Evolutionary conservation across 2,329 filamentous ascomycete species (phyloP).

Genomic region (Diplodia seriata): DNA sequence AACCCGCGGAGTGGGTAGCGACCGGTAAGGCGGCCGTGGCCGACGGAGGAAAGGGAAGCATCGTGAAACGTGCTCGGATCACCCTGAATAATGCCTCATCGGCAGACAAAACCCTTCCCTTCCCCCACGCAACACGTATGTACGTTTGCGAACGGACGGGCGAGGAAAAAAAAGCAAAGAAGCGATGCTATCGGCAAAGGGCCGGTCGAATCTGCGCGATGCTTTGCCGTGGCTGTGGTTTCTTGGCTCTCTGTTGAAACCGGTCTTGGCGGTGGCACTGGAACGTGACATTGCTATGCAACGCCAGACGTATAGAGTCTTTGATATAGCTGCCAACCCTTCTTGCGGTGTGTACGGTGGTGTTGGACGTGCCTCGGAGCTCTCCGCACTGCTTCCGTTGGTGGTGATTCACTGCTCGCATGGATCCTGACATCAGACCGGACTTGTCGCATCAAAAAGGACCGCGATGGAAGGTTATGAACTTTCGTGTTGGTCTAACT

Average conservation of each 20-base stretch:
- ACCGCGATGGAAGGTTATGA: not conserved
- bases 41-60: not conserved
- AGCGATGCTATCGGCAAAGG: not conserved
- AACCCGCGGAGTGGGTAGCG: not conserved
- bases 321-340: not conserved
- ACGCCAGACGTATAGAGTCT: not conserved
- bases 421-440: not conserved
- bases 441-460: not conserved
- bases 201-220: no score
- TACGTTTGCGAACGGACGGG: not conserved
- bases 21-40: not conserved
- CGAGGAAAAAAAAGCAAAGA: not conserved
- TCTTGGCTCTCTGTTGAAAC: no score
- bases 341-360: not conserved
- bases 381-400: not conserved
- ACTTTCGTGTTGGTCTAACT: not conserved
- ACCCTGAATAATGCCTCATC: slow-evolving; percentile 21
- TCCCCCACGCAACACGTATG: not conserved
- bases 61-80: slow-evolving; percentile 29
- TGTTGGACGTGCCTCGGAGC: not conserved
- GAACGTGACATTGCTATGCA: not conserved
- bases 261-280: no score
- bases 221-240: no score
- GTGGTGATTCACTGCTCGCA: not conserved
- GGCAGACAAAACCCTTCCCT: not conserved